Evolutionary conservation across 345 rosid species (phyloP).

Genomic region (Ricinus communis): DNA sequence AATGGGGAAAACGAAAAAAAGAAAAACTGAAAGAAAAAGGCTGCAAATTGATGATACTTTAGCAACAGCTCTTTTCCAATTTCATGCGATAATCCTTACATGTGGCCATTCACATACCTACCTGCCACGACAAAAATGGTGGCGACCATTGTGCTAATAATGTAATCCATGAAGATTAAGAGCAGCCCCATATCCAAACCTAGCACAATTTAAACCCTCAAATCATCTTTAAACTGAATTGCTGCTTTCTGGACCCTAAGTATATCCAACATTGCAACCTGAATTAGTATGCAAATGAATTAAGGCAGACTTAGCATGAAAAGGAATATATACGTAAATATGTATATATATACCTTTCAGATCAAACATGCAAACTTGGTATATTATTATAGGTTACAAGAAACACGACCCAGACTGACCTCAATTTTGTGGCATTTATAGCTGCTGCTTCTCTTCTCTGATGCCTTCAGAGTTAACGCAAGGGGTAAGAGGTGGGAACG

Average conservation of each 20-base stretch:
- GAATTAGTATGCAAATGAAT: no score
- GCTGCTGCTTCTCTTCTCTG: conserved; percentile 19
- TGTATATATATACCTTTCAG: no score
- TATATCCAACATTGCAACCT: not conserved
- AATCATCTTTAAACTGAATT: not conserved
- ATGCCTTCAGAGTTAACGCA: conserved; percentile 31
- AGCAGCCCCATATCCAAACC: not conserved
- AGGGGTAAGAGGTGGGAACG: conserved; percentile 61
- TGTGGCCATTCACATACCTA: not conserved
- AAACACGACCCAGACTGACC: conserved; percentile 15
- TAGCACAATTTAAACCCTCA: not conserved
- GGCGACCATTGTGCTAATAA: not conserved
- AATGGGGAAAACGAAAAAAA: not conserved
- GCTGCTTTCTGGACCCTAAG: not conserved
- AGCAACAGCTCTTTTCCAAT: not conserved
- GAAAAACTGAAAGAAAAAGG: not conserved
- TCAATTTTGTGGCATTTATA: conserved; percentile 1
- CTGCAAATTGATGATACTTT: not conserved
- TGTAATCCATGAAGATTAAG: not conserved
- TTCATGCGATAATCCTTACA: not conserved
- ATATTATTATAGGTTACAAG: not conserved
- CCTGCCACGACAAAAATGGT: not conserved
- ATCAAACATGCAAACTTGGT: not conserved
- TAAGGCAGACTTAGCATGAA: no score
- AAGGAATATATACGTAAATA: no score